Evolutionary conservation across 768 basidiomycete species (phyloP).

Genomic region (Suillus clintonianus): DNA sequence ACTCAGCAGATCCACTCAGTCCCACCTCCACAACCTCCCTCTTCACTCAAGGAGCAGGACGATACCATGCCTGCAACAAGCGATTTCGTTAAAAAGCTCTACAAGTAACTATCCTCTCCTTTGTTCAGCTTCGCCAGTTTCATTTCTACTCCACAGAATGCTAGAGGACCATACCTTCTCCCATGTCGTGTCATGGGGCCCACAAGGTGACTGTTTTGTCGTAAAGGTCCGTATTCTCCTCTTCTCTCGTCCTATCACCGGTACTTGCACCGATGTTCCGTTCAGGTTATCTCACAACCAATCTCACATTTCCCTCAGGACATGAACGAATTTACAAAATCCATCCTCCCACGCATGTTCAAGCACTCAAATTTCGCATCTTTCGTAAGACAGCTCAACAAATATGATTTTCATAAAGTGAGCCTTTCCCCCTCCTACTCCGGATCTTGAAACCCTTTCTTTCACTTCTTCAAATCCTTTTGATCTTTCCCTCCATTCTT

Average conservation of each 20-base stretch:
- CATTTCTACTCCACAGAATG: conserved; percentile 58
- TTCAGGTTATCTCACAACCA: conserved; percentile 5
- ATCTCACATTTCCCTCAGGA: conserved; percentile 44
- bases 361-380: conserved; percentile 94
- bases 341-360: conserved; percentile 88
- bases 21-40: conserved; percentile 16
- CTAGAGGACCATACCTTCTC: conserved; percentile 77
- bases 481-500: neutral
- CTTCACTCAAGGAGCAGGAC: conserved; percentile 44
- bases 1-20: conserved; percentile 27
- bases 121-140: neutral
- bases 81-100: conserved; percentile 94
- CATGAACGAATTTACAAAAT: conserved; percentile 96
- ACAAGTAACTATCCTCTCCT: conserved; percentile 58
- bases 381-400: conserved; percentile 92
- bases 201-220: conserved; percentile 84
- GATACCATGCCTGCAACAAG: conserved; percentile 85
- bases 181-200: conserved; percentile 81
- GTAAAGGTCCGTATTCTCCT: conserved; percentile 59
- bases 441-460: conserved; percentile 5
- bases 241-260: neutral
- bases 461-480: conserved; percentile 11
- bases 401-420: conserved; percentile 95
- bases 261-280: neutral
- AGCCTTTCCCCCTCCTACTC: conserved; percentile 14